Evolutionary conservation across 2,329 filamentous ascomycete genomes (phyloP).

Genomic region (Fusarium sp.): DNA sequence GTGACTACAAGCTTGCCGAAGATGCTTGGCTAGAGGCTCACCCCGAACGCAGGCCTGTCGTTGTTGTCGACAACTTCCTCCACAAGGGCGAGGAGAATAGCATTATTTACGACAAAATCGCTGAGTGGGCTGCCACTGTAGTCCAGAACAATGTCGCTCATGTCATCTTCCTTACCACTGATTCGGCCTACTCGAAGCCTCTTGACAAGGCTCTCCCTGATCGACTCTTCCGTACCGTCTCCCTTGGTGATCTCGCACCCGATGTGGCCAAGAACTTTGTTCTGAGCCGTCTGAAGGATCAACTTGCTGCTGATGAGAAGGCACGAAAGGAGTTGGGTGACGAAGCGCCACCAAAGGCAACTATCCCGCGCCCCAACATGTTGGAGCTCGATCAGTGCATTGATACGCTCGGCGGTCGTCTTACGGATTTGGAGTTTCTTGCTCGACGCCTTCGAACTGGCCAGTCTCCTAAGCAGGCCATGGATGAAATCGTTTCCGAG

Average conservation of each 20-base stretch:
- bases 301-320: slow-evolving; percentile 47
- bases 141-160: slow-evolving; percentile 91
- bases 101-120: slow-evolving; percentile 80
- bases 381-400: slow-evolving; percentile 84
- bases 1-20: slow-evolving; percentile 76
- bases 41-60: slow-evolving; percentile 82
- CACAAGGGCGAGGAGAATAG: slow-evolving; percentile 76
- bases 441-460: slow-evolving; percentile 90
- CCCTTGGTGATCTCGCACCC: slow-evolving; percentile 86
- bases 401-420: slow-evolving; percentile 82
- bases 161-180: slow-evolving; percentile 92
- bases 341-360: slow-evolving; percentile 39
- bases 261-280: slow-evolving; percentile 91
- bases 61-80: slow-evolving; percentile 92
- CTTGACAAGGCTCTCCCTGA: slow-evolving; percentile 89
- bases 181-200: slow-evolving; percentile 88
- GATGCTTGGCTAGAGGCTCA: slow-evolving; percentile 93
- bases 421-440: slow-evolving; percentile 96
- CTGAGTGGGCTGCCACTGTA: slow-evolving; percentile 89
- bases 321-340: slow-evolving; percentile 40
- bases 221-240: slow-evolving; percentile 86
- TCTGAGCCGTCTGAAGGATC: slow-evolving; percentile 77
- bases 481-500: slow-evolving; percentile 89
- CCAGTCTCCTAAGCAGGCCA: slow-evolving; percentile 82
- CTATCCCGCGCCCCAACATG: slow-evolving; percentile 59